These are phyloP conservation scores for Stylosanthes scabra DNA, from an alignment of 331 rosid genomes.

Conservation along the genomic window DNA sequence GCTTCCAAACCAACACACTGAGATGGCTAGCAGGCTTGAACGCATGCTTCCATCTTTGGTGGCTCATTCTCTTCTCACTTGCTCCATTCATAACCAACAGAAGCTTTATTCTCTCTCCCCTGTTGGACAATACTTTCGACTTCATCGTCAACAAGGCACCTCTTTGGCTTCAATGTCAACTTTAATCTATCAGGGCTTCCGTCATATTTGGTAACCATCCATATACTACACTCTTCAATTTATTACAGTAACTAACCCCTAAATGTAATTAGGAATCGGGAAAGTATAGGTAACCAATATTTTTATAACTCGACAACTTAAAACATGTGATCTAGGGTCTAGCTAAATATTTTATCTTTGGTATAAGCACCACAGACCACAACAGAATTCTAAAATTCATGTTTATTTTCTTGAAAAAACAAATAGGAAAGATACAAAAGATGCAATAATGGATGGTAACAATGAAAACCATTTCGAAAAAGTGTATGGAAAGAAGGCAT, in stretches of 20 bases:
- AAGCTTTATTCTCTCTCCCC: no score
- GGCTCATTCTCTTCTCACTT: neutral
- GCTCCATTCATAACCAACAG: no score
- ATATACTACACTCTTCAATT: no score
- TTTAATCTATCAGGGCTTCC: neutral
- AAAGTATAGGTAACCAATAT: no score
- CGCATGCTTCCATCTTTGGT: slow-evolving; percentile 2
- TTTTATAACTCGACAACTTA: no score
- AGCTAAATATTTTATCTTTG: no score
- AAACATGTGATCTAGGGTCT: no score
- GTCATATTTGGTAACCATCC: neutral
- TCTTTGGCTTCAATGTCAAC: neutral
- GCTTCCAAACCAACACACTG: slow-evolving; percentile 18
- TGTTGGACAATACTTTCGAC: slow-evolving; percentile 4
- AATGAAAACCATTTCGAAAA: neutral
- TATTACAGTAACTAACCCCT: no score
- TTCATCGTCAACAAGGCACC: neutral
- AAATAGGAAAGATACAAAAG: neutral
- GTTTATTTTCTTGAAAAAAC: no score
- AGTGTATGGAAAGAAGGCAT: neutral
- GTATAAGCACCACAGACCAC: no score
- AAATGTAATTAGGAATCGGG: no score
- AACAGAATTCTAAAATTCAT: no score
- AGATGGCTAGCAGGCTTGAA: slow-evolving; percentile 18
- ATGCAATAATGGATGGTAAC: neutral